phyloP scores from a whole-genome alignment of 148 eudicot genomes.

The Vaccinium macrocarpon region DNA sequence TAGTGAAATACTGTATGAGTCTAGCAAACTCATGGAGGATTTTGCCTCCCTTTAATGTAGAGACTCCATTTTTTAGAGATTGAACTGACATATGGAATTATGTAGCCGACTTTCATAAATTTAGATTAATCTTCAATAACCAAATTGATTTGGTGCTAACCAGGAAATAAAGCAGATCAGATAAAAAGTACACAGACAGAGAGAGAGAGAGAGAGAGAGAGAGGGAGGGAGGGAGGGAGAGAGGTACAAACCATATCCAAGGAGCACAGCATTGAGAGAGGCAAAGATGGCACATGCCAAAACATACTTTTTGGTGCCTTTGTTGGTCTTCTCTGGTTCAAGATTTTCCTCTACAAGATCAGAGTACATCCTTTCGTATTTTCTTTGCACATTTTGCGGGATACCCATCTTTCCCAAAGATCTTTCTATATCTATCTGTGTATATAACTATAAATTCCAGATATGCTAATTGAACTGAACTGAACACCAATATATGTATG shows the following conservation, averaged over 20 bases:
- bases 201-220: not conserved
- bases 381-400: conserved; percentile 47
- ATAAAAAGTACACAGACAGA: not conserved
- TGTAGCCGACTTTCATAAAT: not conserved
- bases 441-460: not conserved
- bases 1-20: not conserved
- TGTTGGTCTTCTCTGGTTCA: conserved; percentile 23
- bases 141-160: not conserved
- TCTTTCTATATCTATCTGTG: not conserved
- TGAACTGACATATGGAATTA: not conserved
- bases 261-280: conserved; percentile 78
- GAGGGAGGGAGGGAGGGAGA: not conserved
- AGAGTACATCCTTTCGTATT: conserved; percentile 53
- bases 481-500: not conserved
- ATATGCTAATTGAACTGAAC: not conserved
- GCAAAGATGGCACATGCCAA: conserved; percentile 71
- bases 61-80: not conserved
- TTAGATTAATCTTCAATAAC: not conserved
- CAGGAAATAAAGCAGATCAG: not conserved
- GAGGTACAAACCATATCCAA: conserved; percentile 60
- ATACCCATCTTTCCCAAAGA: conserved; percentile 32
- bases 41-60: not conserved
- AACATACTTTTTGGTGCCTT: conserved; percentile 49
- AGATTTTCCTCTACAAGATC: conserved; percentile 25
- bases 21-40: not conserved